Evolutionary conservation across 306 rosid genomes (phyloP).

Genomic region (Ziziphus jujuba): DNA sequence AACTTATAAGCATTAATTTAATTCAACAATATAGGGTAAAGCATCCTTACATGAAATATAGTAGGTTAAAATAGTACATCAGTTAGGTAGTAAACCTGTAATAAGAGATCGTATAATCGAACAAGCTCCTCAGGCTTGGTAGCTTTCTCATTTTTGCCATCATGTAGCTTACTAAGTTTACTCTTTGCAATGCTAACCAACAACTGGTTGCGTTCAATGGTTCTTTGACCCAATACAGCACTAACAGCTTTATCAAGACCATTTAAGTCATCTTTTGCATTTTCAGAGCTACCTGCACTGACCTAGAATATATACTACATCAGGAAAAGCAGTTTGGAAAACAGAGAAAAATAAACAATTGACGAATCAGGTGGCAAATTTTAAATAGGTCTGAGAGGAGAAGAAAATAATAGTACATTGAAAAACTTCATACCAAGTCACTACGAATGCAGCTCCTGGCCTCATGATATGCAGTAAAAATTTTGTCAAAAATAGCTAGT

Average conservation of each 20-base stretch:
- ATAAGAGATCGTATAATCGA: conserved; percentile 81
- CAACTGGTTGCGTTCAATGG: conserved; percentile 89
- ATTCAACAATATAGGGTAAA: neutral
- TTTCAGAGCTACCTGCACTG: conserved; percentile 85
- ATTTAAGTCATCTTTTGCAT: conserved; percentile 41
- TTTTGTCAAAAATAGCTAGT: conserved; percentile 79
- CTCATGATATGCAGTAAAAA: conserved; percentile 90
- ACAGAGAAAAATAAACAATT: neutral
- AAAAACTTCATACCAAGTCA: conserved; percentile 70
- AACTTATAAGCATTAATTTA: neutral
- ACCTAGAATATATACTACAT: conserved; percentile 49
- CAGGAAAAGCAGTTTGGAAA: conserved; percentile 18
- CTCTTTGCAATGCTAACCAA: conserved; percentile 85
- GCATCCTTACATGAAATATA: conserved; percentile 13
- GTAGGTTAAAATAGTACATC: conserved; percentile 13
- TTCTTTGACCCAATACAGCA: conserved; percentile 89
- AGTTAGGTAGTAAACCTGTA: conserved; percentile 60
- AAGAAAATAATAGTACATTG: neutral
- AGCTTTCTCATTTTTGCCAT: conserved; percentile 87
- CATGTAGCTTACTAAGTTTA: conserved; percentile 75
- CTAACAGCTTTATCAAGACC: conserved; percentile 98
- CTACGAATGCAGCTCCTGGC: conserved; percentile 90
- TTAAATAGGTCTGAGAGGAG: neutral
- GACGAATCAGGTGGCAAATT: neutral
- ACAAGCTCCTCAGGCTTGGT: conserved; percentile 99